Percentiles rank a stretch among this genome's conserved stretches.
Conservation (phyloP, 2,329 filamentous ascomycete species). For the Cytospora leucostoma region DNA sequence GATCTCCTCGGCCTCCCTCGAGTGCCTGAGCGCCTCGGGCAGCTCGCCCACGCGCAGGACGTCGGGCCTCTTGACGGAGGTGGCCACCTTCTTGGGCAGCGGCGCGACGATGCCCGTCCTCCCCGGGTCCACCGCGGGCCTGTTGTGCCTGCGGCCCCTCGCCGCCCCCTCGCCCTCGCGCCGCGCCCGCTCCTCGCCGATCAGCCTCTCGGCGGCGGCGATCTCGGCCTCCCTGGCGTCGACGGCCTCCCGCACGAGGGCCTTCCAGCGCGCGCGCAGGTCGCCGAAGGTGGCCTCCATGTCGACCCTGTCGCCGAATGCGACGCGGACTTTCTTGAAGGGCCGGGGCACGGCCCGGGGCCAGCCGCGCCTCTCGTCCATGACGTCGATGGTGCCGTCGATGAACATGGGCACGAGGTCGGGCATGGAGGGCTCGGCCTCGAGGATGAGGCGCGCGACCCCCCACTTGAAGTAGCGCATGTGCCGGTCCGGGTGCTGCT, state of each 20-base stretch:
- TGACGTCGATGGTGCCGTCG: conserved; percentile 83
- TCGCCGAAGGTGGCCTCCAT: conserved; percentile 75
- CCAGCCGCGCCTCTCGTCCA: conserved; percentile 79
- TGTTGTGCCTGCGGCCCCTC: not conserved
- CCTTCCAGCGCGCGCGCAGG: conserved; percentile 72
- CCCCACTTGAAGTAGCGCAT: conserved; percentile 99
- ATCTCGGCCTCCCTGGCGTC: conserved; percentile 44
- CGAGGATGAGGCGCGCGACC: conserved; percentile 84
- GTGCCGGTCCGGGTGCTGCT: conserved; percentile 73
- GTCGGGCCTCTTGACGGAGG: conserved; percentile 30
- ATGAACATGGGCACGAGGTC: conserved; percentile 94
- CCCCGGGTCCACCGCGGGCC: conserved; percentile 16
- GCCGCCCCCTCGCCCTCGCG: not conserved
- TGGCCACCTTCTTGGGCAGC: conserved; percentile 13
- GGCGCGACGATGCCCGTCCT: conserved; percentile 23
- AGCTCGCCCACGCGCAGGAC: conserved; percentile 53
- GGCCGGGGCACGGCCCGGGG: conserved; percentile 79
- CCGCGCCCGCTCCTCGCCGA: not conserved
- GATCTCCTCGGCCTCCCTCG: conserved; percentile 73
- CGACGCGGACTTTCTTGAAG: conserved; percentile 69
- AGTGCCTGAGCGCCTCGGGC: conserved; percentile 66
- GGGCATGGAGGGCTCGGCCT: conserved; percentile 75
- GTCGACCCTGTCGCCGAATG: conserved; percentile 78
- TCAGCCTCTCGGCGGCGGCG: conserved; percentile 12
- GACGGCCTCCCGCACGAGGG: conserved; percentile 58